Evolutionary conservation across 345 rosid genomes (phyloP).

Genomic region (Melastoma malabathricum): DNA sequence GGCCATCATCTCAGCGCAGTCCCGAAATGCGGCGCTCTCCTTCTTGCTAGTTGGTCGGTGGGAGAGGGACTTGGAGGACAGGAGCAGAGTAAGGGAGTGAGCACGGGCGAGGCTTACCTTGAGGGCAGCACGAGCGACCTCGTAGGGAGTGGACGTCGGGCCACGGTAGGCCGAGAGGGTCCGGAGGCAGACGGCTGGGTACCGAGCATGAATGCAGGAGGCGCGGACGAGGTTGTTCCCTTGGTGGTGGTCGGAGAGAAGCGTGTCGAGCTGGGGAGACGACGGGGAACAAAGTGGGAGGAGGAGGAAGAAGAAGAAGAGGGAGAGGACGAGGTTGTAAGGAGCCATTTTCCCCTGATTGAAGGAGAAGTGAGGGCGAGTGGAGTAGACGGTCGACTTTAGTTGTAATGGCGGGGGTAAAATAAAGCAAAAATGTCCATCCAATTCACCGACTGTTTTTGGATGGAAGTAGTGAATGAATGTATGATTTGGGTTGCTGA

Average conservation of each 20-base stretch:
- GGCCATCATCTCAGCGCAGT: conserved; percentile 65
- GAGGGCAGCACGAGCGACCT: conserved; percentile 64
- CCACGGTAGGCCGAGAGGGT: conserved; percentile 62
- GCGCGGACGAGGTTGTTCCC: conserved; percentile 54
- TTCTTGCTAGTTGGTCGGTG: conserved; percentile 10
- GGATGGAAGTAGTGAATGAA: too few species aligned
- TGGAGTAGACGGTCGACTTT: too few species aligned
- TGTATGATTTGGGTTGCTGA: too few species aligned
- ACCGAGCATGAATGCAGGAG: conserved; percentile 62
- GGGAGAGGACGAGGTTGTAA: too few species aligned
- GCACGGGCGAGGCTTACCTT: conserved; percentile 47
- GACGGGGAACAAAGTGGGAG: conserved; percentile 5
- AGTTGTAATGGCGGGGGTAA: too few species aligned
- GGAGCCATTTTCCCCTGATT: too few species aligned
- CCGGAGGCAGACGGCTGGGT: conserved; percentile 51
- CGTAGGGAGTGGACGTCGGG: conserved; percentile 43
- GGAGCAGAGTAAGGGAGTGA: conserved; percentile 10
- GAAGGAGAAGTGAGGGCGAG: too few species aligned
- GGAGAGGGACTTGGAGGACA: conserved; percentile 17
- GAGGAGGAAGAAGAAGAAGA: neutral
- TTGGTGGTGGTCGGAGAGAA: conserved; percentile 3
- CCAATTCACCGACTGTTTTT: too few species aligned
- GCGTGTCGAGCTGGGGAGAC: conserved; percentile 14
- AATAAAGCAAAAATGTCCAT: too few species aligned
- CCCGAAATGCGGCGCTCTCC: conserved; percentile 40